A percentile compares a stretch with the other conserved stretches of the same genome.
Evolutionary conservation across 495 filamentous ascomycete genomes (phyloP).

Genomic region (Penicillium odoratum): DNA sequence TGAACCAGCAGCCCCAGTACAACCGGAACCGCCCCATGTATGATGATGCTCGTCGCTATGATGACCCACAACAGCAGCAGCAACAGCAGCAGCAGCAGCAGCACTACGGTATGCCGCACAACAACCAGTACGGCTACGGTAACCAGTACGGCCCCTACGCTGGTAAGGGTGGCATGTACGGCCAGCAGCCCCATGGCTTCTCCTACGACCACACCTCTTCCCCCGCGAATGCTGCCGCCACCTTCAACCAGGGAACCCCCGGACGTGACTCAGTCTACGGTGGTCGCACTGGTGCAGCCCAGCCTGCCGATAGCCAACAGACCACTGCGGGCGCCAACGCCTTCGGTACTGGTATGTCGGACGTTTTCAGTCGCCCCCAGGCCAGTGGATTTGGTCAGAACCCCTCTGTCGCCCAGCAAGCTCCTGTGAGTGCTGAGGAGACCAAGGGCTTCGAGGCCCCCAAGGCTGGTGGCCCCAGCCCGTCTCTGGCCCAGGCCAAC

Average conservation of each 20-base stretch:
- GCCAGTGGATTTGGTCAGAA: constrained; percentile 64
- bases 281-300: constrained; percentile 70
- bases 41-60: constrained; percentile 56
- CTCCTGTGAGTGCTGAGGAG: constrained; percentile 62
- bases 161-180: constrained; percentile 76
- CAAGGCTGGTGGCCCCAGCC: constrained; percentile 78
- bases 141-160: constrained; percentile 73
- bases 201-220: constrained; percentile 80
- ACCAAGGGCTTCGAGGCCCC: constrained; percentile 76
- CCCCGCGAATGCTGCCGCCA: constrained; percentile 65
- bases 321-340: constrained; percentile 57
- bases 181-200: constrained; percentile 79
- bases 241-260: constrained; percentile 65
- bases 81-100: constrained; percentile 28
- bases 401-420: constrained; percentile 65
- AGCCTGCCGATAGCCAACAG: constrained; percentile 68
- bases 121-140: constrained; percentile 64
- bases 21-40: constrained; percentile 55
- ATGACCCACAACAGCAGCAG: constrained; percentile 30
- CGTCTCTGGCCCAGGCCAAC: constrained; percentile 73
- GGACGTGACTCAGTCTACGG: constrained; percentile 77
- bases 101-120: constrained; percentile 51
- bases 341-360: constrained; percentile 70
- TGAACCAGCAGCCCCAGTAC: constrained; percentile 51
- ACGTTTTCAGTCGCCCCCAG: constrained; percentile 72